Base-by-base conservation (phyloP, 345 rosid genomes). In the Melaleuca quinquenervia region DNA sequence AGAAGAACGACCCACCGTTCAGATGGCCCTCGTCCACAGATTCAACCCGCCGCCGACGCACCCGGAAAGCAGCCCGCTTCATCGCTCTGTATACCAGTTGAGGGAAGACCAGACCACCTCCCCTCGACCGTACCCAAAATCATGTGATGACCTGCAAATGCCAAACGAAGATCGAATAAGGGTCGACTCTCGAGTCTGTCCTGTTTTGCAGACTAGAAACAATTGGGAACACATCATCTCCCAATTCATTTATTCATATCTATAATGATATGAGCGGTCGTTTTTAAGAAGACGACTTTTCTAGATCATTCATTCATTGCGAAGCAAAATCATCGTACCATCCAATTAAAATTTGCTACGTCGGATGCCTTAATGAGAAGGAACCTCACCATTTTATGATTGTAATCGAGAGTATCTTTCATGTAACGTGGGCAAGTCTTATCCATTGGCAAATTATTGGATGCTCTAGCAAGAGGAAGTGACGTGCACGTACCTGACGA, bases 341-440 rank as follows among this genome's bases (percentile, higher is more conserved):
- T 64, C 0, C 12, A 5, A 18, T 8, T 3, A 8, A 8, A 0
- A 16, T 12, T 32, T 64, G 20, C 24, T 20, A 5, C 78, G 32
- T 3, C 13, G 3, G 1, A 64, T 64, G 78, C 32, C 45, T 10
- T 2, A 1, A 64, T 8, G 32, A 22, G 32, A 64, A 11, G 0
- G 1, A 29, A 15, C 32, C 9, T 15, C 32, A 9, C 15, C 15
- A 44, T 5, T 64, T 29, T 9, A 41, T 64, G 32, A 16, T 16
- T 64, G 18, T 29, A 29, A 64, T 64, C 18, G 0, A 64, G 45
- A 64, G 44, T 29, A 1, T 64, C 76, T 16, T 16, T 29, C 6
- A 3, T 0, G 44, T 7, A 29, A 2, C 11, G 1, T 2, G 0
- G 0, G 44, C 0, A 0, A 64, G 7, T 8, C 22, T 0, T 64